phyloP scores from a whole-genome alignment of 805 yeast genomes.

The Yamadazyma kitorensis region DNA sequence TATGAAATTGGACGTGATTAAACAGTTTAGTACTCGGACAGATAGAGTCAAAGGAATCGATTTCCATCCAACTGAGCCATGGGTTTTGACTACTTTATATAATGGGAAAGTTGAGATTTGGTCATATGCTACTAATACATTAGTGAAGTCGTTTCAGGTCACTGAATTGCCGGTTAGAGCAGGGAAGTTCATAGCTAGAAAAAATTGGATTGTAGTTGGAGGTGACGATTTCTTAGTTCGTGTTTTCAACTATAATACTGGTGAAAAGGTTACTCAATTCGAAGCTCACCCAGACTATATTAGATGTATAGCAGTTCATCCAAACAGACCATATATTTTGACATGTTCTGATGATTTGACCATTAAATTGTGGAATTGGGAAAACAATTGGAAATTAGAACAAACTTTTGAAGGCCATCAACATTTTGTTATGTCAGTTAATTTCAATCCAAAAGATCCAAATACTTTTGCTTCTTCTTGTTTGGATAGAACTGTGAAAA shows the following conservation, averaged over 20 bases:
- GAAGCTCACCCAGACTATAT: slow-evolving; percentile 99
- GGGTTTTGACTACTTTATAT: slow-evolving; percentile 89
- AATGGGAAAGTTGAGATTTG: slow-evolving; percentile 90
- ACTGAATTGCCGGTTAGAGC: slow-evolving; percentile 96
- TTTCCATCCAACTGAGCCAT: slow-evolving; percentile 97
- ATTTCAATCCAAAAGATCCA: slow-evolving; percentile 96
- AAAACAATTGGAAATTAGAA: slow-evolving; percentile 82
- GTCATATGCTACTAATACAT: slow-evolving; percentile 83
- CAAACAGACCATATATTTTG: slow-evolving; percentile 82
- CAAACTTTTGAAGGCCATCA: slow-evolving; percentile 94
- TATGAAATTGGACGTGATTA: slow-evolving; percentile 51
- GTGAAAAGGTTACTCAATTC: slow-evolving; percentile 90
- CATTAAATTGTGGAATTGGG: slow-evolving; percentile 97
- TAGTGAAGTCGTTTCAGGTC: slow-evolving; percentile 88
- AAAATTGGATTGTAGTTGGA: slow-evolving; percentile 96
- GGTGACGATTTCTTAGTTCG: slow-evolving; percentile 94
- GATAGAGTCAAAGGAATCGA: slow-evolving; percentile 98
- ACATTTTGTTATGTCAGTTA: slow-evolving; percentile 91
- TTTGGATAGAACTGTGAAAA: slow-evolving; percentile 92
- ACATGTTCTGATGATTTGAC: slow-evolving; percentile 92
- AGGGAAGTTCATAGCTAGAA: slow-evolving; percentile 91
- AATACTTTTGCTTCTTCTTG: slow-evolving; percentile 97
- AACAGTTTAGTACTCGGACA: slow-evolving; percentile 84
- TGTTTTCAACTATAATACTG: slow-evolving; percentile 92
- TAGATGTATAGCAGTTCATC: slow-evolving; percentile 91